Evolutionary conservation across 2,329 filamentous ascomycete genomes (phyloP), one percentile per base, ranked within the genome.

Genomic region (Periglandula ipomoeae): DNA sequence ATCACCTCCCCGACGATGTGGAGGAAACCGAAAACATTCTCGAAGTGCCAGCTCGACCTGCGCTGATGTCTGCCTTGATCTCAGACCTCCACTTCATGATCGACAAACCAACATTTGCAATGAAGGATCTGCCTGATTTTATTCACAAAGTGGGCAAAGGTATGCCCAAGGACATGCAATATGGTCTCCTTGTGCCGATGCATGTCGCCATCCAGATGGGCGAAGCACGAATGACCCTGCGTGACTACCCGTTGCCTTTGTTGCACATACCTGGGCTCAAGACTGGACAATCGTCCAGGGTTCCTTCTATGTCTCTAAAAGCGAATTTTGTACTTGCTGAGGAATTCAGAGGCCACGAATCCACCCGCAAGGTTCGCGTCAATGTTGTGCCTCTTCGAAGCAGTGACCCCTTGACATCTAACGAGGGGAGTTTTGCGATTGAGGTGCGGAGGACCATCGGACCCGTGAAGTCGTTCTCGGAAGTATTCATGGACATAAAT

Each of bases 291-390:
- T 87, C 89, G 1, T 79, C 85, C 5, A 81, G 87, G 49, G 67
- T 90, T 27, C 84, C 87, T n/a, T 85, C 89, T 45, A 79, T 95
- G 62, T 89, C 87, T 1, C 71, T 98, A 47, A 85, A 82, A 56
- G 87, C 90, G 1, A 88, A 98, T 60, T 96, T 98, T 62, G 90
- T 98, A 5, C 84, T 98, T 52, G 94, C 89, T 0, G 93, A 98
- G 67, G 94, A 98, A 63, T 95, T 84, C 58, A 79, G 89, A 52
- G 87, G 89, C 19, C 68, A 79, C 13, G 82, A 91, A 62, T 95
- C 90, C 3, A 86, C 84, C 2, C 79, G 91, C 32, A 80, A 86
- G 57, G 85, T 94, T 46, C 78, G 81, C 51, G 86, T 98, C 13
- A 82, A 93, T 51, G 85, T 98, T 47, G 81, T 96, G 1, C 90